phyloP scores from a whole-genome alignment of 805 yeast genomes.

The Kockiozyma suomiensis region DNA sequence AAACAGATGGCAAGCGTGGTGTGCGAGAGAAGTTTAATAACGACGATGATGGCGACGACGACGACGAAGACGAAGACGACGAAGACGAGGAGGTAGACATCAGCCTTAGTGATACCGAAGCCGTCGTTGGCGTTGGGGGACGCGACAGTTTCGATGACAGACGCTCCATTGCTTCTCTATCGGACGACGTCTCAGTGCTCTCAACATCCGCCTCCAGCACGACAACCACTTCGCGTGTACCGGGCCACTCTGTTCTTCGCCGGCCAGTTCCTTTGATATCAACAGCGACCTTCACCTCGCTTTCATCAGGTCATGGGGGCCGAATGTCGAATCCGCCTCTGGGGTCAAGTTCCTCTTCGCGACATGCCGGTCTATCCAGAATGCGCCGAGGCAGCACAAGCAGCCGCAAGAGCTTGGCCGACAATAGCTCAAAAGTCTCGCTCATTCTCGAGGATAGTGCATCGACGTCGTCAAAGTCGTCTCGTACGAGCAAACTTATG shows the following conservation, averaged over 20 bases:
- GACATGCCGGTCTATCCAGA: constrained; percentile 3
- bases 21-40: not conserved
- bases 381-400: constrained; percentile 9
- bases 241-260: constrained; percentile 6
- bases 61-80: not conserved
- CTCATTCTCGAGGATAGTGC: constrained; percentile 15
- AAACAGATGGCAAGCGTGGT: not conserved
- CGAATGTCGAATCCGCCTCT: constrained; percentile 1
- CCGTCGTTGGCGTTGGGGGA: not conserved
- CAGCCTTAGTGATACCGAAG: not conserved
- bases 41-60: constrained; percentile 3
- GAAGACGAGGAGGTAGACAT: not conserved
- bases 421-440: constrained; percentile 17
- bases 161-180: not conserved
- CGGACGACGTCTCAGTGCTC: constrained; percentile 5
- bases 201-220: constrained; percentile 13
- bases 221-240: not conserved
- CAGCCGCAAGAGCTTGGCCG: constrained; percentile 8
- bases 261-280: constrained; percentile 23
- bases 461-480: not conserved
- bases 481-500: constrained; percentile 10
- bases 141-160: not conserved
- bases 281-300: constrained; percentile 27
- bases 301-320: constrained; percentile 3
- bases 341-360: not conserved